A percentile compares a stretch with the other conserved stretches of the same genome.
phyloP scores from a whole-genome alignment of 2,329 filamentous ascomycete species.

The Aspergillus terreus region DNA sequence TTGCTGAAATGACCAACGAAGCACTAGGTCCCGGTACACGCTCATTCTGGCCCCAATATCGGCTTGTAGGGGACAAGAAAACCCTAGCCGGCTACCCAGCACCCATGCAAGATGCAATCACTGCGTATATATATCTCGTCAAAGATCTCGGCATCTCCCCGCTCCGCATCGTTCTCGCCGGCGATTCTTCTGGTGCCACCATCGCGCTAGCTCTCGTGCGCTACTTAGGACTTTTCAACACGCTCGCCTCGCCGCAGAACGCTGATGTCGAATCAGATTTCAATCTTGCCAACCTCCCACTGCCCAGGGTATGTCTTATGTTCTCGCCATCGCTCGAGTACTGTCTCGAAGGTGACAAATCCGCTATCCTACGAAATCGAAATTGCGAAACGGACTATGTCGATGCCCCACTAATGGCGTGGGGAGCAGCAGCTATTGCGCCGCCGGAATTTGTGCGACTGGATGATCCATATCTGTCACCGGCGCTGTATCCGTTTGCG shows the following conservation, averaged over 20 bases:
- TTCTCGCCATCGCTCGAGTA: background rate
- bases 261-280: conserved; percentile 15
- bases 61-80: no score
- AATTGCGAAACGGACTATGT: conserved; percentile 14
- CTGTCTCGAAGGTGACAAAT: no score
- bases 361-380: background rate
- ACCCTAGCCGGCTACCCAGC: conserved; percentile 10
- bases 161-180: conserved; percentile 17
- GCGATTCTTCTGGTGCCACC: conserved; percentile 21
- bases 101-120: conserved; percentile 21
- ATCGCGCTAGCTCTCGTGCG: conserved; percentile 17
- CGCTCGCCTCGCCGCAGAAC: conserved; percentile 7
- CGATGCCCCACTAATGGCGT: conserved; percentile 12
- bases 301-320: conserved; percentile 3
- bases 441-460: conserved; percentile 10
- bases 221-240: conserved; percentile 9
- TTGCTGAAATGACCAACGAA: no score
- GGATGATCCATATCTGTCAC: conserved; percentile 15
- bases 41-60: no score
- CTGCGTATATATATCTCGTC: conserved; percentile 19
- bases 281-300: conserved; percentile 11
- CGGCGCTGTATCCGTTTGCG: conserved; percentile 14
- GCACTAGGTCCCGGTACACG: no score
- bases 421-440: conserved; percentile 13
- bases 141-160: conserved; percentile 16